Evolutionary conservation across 768 basidiomycete genomes (phyloP), one percentile per base, ranked within the genome.

Genomic region (Lentinula detonsa): DNA sequence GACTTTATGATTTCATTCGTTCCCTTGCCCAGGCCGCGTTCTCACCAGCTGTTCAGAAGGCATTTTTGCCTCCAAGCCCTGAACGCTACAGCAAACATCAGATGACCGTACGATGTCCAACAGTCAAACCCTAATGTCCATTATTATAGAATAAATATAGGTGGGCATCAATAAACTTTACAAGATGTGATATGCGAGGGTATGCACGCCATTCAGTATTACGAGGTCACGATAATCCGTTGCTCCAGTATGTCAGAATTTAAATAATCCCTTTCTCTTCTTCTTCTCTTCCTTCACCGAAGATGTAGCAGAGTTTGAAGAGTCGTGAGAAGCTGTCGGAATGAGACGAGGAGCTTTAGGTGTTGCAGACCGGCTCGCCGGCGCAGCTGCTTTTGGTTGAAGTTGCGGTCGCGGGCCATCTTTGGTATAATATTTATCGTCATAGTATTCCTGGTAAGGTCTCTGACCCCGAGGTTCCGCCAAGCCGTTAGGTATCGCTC

Each of bases 381-480:
- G 46, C 8, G 45, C 62, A 35, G 28, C 34, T 43, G 66, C 70
- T 37, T 67, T 67, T 7, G 77, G 68, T 57, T 69, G 74, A 33
- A 72, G 75, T 68, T 16, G 74, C 70, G 1, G 77, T 68, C 52
- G 76, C 3, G 87, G 83, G 1, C 85, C 77, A 59, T 90, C 88
- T 61, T 79, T 74, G 28, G 83, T 83, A 69, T 78, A 88, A 74
- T 91, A 94, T 67, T 83, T 85, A 70, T 89, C 84, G 66, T 94
- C 91, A 66, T 93, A 93, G 67, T 82, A 86, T 49, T 86, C 86
- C 73, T 94, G 91, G 69, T 79, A 85, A 2, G 86, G 73, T 59
- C 84, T 76, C 23, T 79, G 78, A 55, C 74, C 76, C 51, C 70
- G 74, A 39, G 72, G 70, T 51, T 85, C 82, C 33, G 78, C 74